Base-by-base conservation (phyloP, 805 yeast genomes). In the Brettanomyces sp. region DNA sequence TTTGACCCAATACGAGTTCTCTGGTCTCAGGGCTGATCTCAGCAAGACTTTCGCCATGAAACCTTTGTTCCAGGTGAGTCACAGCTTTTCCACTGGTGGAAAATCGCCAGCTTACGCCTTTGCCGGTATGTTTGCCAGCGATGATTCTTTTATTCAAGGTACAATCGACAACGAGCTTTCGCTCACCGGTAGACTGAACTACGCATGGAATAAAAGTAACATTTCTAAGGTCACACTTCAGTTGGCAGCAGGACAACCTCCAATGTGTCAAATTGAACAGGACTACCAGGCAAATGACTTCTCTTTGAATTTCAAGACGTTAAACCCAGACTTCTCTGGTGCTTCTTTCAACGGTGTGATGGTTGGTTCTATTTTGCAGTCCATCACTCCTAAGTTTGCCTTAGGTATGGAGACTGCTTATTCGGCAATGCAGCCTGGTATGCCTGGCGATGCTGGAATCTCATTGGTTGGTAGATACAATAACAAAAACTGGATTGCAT, bases 31-130 rank as follows among this genome's bases (percentile, higher is more conserved):
- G 65, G 99, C 98, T 47, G 99, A 93, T 67, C 77, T 93, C 58
- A 85, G 87, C 71, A 91, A 91, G 75, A 87, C 90, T 12, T 88
- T 93, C 62, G 70, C 85, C 52, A 76, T 90, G 76, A 82, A 81
- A 68, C 99, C 99, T 48, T 90, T 87, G 48, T 93, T 93, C 83
- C 98, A 93, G 75, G 85, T 95, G 48, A 84, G 96, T 52, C 99
- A 93, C 65, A 83, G 96, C 49, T 84, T 93, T 62, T 76, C 95
- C 36, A 73, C 87, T 55, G 98, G 98, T 42, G 84, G 95, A 47
- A 80, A 82, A 53, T 73, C 86, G 66, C 96, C 96, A 44, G 83
- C 93, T 53, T 93, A 93, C 65, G 90, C 95, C 28, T 86, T 91
- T 64, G 79, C 88, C 48, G 91, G 96, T 41, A 74, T 91, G 58